Evolutionary conservation across 2,329 filamentous ascomycete genomes (phyloP), one percentile per base, ranked within the genome.

Genomic region (Cryoendolithus antarcticus): DNA sequence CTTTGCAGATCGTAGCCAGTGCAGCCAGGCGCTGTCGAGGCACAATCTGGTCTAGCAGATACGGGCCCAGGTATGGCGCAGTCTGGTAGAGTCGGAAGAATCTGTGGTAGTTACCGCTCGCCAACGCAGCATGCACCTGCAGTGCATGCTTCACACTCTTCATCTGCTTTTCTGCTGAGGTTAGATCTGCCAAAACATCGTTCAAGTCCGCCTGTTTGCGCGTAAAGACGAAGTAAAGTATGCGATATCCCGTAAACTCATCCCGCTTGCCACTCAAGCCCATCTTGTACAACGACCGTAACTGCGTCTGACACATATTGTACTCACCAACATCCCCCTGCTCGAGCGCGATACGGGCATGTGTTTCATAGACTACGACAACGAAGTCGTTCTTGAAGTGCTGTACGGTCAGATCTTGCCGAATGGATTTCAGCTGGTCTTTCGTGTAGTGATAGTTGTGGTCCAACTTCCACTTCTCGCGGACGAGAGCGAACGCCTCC

Each of bases 241-340:
- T 95, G 75, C 91, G 89, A 72, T 98, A 98, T 48, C 89, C 91
- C 75, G 91, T 91, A 68, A 98, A 98, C 65, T 98, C 91, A 67
- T 84, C 80, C 58, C 84, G 78, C 63, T 88, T 86, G 55, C 89
- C 91, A 58, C 85, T 85, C 60, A 94, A 69, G 51, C 84, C 82
- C 67, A 85, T 76, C 62, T 77, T 76, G 66, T 98, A 96, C 56
- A 98, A 70, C 49, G 82, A 86, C 63, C 86, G 85, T 59, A 98
- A 72, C 69, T 98, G 91, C 56, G 91, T 96, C 71, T 98, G 91
- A 66, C 91, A 98, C 74, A 98, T 91, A 71, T 98, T 98, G 91
- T 98, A 98, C 91, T 98, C 91, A 98, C 91, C 89, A 70, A 96
- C 77, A 71, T 98, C 91, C 66, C 84, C 86, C 74, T 93, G 95